These are phyloP conservation scores for Phytopythium cucurbitacearum DNA, from an alignment of 352 stramenopile genomes.

Conservation along the genomic window DNA sequence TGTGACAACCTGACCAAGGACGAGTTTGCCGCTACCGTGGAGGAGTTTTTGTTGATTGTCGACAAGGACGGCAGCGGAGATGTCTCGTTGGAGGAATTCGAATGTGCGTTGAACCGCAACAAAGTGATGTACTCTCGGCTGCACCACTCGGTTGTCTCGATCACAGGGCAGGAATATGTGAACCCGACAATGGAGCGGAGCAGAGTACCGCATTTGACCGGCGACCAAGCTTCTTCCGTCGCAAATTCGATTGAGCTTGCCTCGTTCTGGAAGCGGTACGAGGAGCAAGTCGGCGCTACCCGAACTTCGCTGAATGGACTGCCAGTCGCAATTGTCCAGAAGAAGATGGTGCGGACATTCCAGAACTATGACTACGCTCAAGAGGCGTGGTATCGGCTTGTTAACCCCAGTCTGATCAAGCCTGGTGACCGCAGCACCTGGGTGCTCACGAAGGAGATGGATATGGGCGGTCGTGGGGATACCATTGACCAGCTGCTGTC, in stretches of 20 bases:
- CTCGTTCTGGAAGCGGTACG: constrained; percentile 71
- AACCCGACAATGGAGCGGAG: constrained; percentile 57
- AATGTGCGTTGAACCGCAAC: constrained; percentile 57
- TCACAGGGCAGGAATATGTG: constrained; percentile 80
- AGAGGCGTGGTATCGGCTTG: constrained; percentile 77
- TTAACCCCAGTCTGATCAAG: constrained; percentile 72
- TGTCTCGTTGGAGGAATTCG: constrained; percentile 83
- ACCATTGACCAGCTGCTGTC: constrained; percentile 78
- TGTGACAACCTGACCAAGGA: constrained; percentile 68
- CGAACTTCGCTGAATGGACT: constrained; percentile 58
- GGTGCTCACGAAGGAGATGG: constrained; percentile 79
- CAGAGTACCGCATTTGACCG: constrained; percentile 58
- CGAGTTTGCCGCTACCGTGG: constrained; percentile 73
- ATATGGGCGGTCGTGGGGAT: constrained; percentile 66
- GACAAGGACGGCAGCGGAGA: constrained; percentile 79
- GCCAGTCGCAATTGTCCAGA: constrained; percentile 53
- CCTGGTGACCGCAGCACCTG: constrained; percentile 62
- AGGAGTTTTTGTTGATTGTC: constrained; percentile 73
- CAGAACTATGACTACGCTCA: constrained; percentile 87
- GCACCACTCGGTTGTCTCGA: constrained; percentile 49
- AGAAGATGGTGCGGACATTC: constrained; percentile 85
- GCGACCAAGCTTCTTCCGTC: constrained; percentile 28
- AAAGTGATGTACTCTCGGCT: constrained; percentile 67
- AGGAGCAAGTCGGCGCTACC: constrained; percentile 59
- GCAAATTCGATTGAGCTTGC: constrained; percentile 54